Percentiles rank a stretch among this genome's conserved stretches.
Evolutionary conservation across 306 rosid species (phyloP).

Genomic region (Lupinus albus): DNA sequence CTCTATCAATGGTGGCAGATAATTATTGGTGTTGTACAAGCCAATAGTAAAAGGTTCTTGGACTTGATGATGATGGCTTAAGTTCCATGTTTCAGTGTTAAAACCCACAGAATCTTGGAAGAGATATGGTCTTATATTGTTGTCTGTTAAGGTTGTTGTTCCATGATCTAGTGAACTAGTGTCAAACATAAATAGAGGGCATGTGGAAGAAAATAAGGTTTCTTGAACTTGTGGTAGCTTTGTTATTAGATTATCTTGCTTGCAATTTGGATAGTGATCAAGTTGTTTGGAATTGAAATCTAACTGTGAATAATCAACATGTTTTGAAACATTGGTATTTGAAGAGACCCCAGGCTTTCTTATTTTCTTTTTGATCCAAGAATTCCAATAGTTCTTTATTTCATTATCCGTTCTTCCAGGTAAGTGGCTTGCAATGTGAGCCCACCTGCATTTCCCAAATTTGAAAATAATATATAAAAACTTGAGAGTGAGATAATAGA

Average conservation of each 20-base stretch:
- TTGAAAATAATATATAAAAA: neutral
- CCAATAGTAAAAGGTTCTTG: conserved; percentile 43
- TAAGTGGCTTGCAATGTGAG: conserved; percentile 92
- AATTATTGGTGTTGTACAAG: conserved; percentile 49
- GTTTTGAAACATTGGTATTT: conserved; percentile 30
- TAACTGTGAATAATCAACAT: conserved; percentile 47
- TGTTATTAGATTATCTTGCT: conserved; percentile 50
- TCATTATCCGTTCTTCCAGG: conserved; percentile 97
- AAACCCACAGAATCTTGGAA: conserved; percentile 57
- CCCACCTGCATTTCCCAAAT: conserved; percentile 68
- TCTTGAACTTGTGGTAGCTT: conserved; percentile 50
- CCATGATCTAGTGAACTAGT: conserved; percentile 47
- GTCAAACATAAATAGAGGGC: conserved; percentile 81
- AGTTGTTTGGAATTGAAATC: conserved; percentile 51
- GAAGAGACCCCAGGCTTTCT: conserved; percentile 58
- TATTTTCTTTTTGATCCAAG: conserved; percentile 95
- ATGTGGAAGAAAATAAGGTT: conserved; percentile 63
- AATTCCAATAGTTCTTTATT: conserved; percentile 95
- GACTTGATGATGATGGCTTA: conserved; percentile 58
- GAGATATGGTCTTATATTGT: conserved; percentile 40
- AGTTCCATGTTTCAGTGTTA: conserved; percentile 64
- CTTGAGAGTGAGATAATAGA: neutral
- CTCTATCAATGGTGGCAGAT: conserved; percentile 77
- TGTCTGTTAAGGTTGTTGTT: conserved; percentile 23
- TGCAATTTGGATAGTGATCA: conserved; percentile 46